Base-by-base conservation (phyloP, 257 asterid genomes). In the Datura wrightii region DNA sequence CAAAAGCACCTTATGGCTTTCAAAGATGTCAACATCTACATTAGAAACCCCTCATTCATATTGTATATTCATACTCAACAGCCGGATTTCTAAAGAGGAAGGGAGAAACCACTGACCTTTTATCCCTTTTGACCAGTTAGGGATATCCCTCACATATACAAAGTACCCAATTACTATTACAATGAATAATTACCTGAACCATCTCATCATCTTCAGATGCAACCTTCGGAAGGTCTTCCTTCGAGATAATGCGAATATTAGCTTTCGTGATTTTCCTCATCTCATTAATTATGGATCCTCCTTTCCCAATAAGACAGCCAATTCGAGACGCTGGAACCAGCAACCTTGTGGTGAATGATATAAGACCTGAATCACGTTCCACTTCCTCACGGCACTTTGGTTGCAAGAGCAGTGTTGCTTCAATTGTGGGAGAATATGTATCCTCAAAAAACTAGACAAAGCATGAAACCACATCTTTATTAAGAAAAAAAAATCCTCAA, bases 151-250 rank as follows among this genome's bases (percentile, higher is more conserved):
- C 16, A 31, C 62, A 50, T 50, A 76, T 8, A 48, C 46, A 31
- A 15, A 13, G 13, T 24, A 14, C 14, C 62, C 46, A 11, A 31
- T 50, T 31, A 31, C 24, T 50, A 50, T 76, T 48, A 50, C 31
- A 50, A 24, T 31, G 46, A 50, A 74, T 48, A 48, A 74, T 63
- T 82, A 86, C 88, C 88, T 82, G 88, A 14, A 86, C 88, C 88
- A 86, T 82, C 84, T 86, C 88, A 31, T 86, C 88, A 78, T 86
- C 88, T 59, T 76, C 79, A 50, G 86, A 67, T 36, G 88, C 88
- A 76, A 86, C 88, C 67, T 86, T 86, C 16, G 88, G 88, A 74
- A 86, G 88, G 71, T 86, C 54, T 50, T 86, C 88, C 79, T 83
- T 86, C 54, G 88, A 86, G 63, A 86, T 86, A 62, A 86, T 83